Conservation (phyloP, 2,329 filamentous ascomycete genomes). For the Acephala macrosclerotiorum region DNA sequence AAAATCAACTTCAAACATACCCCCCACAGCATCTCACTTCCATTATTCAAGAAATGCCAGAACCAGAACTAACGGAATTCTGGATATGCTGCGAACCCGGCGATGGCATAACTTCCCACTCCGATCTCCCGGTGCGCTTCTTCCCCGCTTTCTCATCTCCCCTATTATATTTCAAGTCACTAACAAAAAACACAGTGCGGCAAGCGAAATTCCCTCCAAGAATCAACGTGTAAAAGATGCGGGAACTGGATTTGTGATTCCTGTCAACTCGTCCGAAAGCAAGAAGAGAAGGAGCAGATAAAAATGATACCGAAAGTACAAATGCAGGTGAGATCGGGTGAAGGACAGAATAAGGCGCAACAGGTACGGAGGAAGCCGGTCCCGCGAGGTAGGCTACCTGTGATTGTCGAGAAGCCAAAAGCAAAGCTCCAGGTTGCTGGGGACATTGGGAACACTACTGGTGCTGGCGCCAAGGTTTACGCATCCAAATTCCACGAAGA, state of each 20-base stretch:
- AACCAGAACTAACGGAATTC: neutral
- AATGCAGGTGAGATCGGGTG: too few relatives aligned
- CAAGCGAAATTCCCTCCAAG: neutral
- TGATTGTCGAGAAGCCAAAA: neutral
- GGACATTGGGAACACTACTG: neutral
- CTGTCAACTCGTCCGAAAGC: neutral
- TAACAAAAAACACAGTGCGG: neutral
- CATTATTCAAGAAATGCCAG: neutral
- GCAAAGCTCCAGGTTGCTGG: neutral
- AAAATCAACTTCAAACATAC: too few relatives aligned
- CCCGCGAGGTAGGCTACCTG: neutral
- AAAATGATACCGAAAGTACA: too few relatives aligned
- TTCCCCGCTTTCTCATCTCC: neutral
- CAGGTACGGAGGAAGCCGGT: neutral
- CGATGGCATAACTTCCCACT: neutral
- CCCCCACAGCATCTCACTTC: too few relatives aligned
- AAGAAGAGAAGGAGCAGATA: neutral
- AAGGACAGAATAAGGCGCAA: too few relatives aligned
- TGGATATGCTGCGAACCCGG: conserved; percentile 1
- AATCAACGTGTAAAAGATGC: neutral
- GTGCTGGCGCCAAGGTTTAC: neutral
- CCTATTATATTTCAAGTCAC: neutral
- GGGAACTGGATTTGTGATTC: neutral
- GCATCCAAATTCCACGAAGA: conserved; percentile 1
- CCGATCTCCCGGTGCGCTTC: neutral